A percentile compares a stretch with the other conserved stretches of the same genome.
Conservation (phyloP, 73 alveolate genomes). For the Uronychia binucleata region DNA sequence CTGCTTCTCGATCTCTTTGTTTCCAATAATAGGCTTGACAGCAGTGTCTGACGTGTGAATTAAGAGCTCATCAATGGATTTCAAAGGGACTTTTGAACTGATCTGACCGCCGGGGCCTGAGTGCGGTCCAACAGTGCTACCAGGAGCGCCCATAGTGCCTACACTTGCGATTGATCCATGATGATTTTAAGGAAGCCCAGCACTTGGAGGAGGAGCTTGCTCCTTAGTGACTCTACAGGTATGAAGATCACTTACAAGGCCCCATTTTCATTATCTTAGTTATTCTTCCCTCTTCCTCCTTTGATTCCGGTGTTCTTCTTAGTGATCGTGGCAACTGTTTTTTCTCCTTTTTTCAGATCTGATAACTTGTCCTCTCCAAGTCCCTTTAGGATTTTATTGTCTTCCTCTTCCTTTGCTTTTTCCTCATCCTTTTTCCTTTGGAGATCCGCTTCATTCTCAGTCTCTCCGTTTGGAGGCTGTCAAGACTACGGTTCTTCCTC, state of each 20-base stretch:
- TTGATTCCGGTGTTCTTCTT: constrained; percentile 9
- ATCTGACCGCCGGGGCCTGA: background rate
- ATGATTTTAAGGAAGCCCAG: too few species aligned
- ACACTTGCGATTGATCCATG: too few species aligned
- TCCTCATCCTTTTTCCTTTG: constrained; percentile 10
- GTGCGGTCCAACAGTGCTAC: too few species aligned
- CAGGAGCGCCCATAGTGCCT: too few species aligned
- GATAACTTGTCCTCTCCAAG: constrained; percentile 9
- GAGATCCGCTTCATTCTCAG: constrained; percentile 45
- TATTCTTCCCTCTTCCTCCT: background rate
- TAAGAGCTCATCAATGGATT: constrained; percentile 84
- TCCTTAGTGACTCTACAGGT: too few species aligned
- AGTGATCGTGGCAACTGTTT: background rate
- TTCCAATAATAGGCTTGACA: constrained; percentile 97
- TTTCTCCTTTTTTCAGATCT: constrained; percentile 25
- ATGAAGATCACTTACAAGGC: too few species aligned
- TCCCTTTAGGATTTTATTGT: constrained; percentile 3
- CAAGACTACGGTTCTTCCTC: constrained; percentile 63
- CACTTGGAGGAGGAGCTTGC: too few species aligned
- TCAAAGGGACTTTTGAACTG: constrained; percentile 33
- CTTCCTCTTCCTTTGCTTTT: background rate
- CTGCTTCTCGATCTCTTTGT: constrained; percentile 92
- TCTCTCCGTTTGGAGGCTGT: too few species aligned
- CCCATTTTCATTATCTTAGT: too few species aligned
- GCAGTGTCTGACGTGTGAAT: constrained; percentile 91